Conservation (phyloP, 2,329 filamentous ascomycete genomes). For the Pseudocercospora cruenta region DNA sequence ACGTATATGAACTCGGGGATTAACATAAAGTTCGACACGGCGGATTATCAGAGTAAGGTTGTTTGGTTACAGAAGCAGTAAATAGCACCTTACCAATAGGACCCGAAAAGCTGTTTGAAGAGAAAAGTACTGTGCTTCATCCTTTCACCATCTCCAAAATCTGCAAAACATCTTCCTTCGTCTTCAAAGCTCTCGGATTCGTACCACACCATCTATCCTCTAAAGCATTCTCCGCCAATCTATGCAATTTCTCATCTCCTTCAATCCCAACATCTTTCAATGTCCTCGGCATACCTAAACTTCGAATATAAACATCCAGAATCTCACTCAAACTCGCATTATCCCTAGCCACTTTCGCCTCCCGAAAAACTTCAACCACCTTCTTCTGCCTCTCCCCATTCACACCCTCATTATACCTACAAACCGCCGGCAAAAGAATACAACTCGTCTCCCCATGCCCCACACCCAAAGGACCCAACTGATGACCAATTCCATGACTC, state of each 20-base stretch:
- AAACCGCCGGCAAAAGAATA: slow-evolving; percentile 59
- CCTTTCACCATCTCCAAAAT: slow-evolving; percentile 50
- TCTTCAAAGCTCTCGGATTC: slow-evolving; percentile 55
- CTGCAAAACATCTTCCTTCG: slow-evolving; percentile 55
- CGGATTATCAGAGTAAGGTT: slow-evolving; percentile 62
- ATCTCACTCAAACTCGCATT: slow-evolving; percentile 51
- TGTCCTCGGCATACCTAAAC: slow-evolving; percentile 58
- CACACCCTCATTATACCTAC: slow-evolving; percentile 55
- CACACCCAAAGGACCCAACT: slow-evolving; percentile 57
- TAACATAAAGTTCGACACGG: slow-evolving; percentile 53
- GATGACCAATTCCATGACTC: slow-evolving; percentile 49
- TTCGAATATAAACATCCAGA: slow-evolving; percentile 55
- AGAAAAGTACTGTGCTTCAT: no score
- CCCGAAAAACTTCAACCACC: slow-evolving; percentile 47
- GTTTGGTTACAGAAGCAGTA: slow-evolving; percentile 50
- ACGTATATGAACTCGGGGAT: slow-evolving; percentile 67
- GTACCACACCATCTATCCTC: slow-evolving; percentile 55
- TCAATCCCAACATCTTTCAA: slow-evolving; percentile 57
- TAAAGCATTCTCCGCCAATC: slow-evolving; percentile 55
- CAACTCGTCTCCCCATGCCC: slow-evolving; percentile 65
- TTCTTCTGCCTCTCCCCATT: slow-evolving; percentile 49
- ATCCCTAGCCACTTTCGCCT: slow-evolving; percentile 41
- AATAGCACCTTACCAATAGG: neutral
- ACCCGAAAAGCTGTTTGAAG: no score
- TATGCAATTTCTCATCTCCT: slow-evolving; percentile 52